Conservation (phyloP, 352 stramenopile species). For the Discostella stelligera region DNA sequence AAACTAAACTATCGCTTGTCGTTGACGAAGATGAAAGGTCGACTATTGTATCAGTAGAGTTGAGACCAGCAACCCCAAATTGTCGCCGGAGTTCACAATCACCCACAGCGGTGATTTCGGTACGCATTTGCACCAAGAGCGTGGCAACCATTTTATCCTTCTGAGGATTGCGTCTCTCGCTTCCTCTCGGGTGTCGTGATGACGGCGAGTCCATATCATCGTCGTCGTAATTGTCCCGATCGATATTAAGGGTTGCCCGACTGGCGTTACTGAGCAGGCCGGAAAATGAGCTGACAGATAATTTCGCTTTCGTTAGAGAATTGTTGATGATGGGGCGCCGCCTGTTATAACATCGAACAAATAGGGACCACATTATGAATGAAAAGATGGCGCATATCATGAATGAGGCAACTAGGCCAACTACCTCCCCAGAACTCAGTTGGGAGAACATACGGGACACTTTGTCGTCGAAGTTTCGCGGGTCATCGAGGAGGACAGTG, state of each 20-base stretch:
- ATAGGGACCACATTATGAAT: constrained; percentile 27
- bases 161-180: constrained; percentile 32
- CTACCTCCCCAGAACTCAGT: constrained; percentile 42
- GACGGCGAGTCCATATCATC: constrained; percentile 11
- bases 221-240: constrained; percentile 5
- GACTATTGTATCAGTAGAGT: constrained; percentile 11
- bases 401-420: constrained; percentile 47
- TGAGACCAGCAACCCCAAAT: constrained; percentile 15
- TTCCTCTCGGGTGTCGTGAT: not conserved
- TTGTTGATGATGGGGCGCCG: constrained; percentile 9
- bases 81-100: constrained; percentile 15
- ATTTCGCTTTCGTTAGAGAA: constrained; percentile 37
- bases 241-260: constrained; percentile 9
- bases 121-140: constrained; percentile 67
- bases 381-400: constrained; percentile 42
- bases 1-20: constrained; percentile 5
- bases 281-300: constrained; percentile 29
- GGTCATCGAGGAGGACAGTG: constrained; percentile 36
- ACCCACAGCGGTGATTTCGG: not conserved
- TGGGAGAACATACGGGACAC: constrained; percentile 48
- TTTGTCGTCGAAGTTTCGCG: constrained; percentile 45
- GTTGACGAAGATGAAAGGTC: constrained; percentile 23
- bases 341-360: constrained; percentile 34
- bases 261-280: constrained; percentile 24
- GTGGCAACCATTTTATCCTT: constrained; percentile 80